Conservation (phyloP, 2,329 filamentous ascomycete genomes). For the Tolypocladium cylindrosporum region DNA sequence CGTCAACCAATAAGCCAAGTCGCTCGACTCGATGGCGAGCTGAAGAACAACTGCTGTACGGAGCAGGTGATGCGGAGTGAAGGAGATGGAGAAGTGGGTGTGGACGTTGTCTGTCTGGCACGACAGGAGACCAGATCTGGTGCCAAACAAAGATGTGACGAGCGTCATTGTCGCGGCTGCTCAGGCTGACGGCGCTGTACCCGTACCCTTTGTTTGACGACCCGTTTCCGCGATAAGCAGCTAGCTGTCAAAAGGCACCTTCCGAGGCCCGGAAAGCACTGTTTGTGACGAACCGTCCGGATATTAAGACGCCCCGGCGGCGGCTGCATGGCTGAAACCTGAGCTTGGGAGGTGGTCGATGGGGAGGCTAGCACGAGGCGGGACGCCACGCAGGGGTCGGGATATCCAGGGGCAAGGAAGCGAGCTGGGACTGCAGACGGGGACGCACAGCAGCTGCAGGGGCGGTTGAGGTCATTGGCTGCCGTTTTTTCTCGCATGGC, state of each 20-base stretch:
- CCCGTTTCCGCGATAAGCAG: not conserved
- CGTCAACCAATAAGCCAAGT: not conserved
- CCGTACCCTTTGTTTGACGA: not conserved
- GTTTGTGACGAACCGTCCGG: not conserved
- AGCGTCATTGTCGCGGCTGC: no score
- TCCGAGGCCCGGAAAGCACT: not conserved
- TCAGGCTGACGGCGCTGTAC: not conserved
- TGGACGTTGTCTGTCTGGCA: no score
- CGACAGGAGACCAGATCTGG: no score
- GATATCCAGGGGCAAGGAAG: not conserved
- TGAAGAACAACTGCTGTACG: no score
- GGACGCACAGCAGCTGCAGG: constrained; percentile 1
- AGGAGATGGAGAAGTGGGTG: no score
- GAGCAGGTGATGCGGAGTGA: not conserved
- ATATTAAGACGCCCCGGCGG: not conserved
- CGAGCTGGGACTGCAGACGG: not conserved
- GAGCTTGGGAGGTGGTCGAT: not conserved
- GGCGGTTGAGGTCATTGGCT: not conserved
- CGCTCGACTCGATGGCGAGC: no score
- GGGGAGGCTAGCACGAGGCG: not conserved
- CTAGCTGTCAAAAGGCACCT: not conserved
- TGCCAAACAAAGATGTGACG: no score
- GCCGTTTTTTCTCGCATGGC: not conserved
- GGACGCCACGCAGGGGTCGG: not conserved
- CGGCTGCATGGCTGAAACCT: not conserved